Conservation (phyloP, 139 green algal genomes). For the Astrephomene gubernaculifera region DNA sequence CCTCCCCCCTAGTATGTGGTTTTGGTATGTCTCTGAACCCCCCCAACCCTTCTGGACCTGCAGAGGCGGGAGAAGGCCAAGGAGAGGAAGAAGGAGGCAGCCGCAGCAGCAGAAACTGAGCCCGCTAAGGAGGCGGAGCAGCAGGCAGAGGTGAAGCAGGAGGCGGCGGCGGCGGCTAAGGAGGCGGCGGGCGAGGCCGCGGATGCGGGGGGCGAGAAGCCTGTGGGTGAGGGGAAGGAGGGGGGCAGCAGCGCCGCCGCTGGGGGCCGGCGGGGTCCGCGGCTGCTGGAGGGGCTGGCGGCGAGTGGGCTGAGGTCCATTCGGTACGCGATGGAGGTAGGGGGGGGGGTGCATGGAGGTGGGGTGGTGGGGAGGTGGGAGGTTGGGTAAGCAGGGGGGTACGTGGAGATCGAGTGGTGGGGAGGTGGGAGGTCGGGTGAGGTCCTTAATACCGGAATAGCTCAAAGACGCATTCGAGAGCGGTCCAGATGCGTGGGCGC, state of each 20-base stretch:
- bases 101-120: constrained; percentile 14
- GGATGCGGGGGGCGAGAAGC: neutral
- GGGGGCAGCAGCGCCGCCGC: too few relatives aligned
- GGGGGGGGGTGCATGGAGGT: neutral
- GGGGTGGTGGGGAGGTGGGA: neutral
- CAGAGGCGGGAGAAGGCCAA: too few relatives aligned
- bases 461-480: too few relatives aligned
- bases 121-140: neutral
- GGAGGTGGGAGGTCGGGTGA: too few relatives aligned
- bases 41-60: too few relatives aligned
- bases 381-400: neutral
- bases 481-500: too few relatives aligned
- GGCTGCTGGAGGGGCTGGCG: constrained; percentile 91
- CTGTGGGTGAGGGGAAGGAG: too few relatives aligned
- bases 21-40: too few relatives aligned
- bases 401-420: too few relatives aligned
- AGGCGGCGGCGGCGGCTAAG: neutral
- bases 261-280: neutral
- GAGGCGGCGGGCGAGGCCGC: neutral
- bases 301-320: constrained; percentile 95
- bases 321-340: constrained; percentile 91
- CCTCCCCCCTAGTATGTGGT: too few relatives aligned
- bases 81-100: too few relatives aligned
- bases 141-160: neutral
- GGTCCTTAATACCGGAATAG: too few relatives aligned